These are phyloP conservation scores for Polytrichum commune DNA, from an alignment of 225 moss, liverwort and hornwort genomes.

Conservation along the genomic window DNA sequence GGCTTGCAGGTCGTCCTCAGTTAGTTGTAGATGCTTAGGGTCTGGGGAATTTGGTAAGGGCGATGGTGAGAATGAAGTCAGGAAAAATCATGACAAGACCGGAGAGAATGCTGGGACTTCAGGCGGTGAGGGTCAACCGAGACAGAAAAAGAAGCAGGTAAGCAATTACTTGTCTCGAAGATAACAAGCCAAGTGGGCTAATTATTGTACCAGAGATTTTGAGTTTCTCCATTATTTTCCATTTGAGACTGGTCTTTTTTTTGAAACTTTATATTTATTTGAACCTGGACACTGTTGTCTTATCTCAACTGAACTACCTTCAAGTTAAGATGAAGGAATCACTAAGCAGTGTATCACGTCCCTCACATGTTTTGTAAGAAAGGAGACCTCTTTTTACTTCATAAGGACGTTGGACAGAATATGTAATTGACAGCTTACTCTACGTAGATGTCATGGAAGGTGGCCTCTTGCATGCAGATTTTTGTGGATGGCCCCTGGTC, in stretches of 20 bases:
- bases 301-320: not conserved
- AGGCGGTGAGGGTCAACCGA: slow-evolving; percentile 58
- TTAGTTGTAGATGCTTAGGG: slow-evolving; percentile 30
- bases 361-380: not conserved
- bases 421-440: too few relatives aligned
- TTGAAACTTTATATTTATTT: too few relatives aligned
- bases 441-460: too few relatives aligned
- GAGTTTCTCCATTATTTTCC: too few relatives aligned
- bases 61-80: slow-evolving; percentile 28
- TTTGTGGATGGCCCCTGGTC: too few relatives aligned
- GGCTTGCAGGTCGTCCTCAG: slow-evolving; percentile 12
- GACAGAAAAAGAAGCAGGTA: slow-evolving; percentile 56
- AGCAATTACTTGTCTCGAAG: slow-evolving; percentile 4
- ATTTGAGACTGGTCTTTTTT: too few relatives aligned
- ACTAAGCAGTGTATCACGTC: not conserved
- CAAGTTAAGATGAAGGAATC: not conserved
- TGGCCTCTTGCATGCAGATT: too few relatives aligned
- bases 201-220: too few relatives aligned
- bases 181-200: not conserved
- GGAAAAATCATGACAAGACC: slow-evolving; percentile 42
- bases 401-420: too few relatives aligned
- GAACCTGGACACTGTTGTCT: not conserved
- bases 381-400: too few relatives aligned
- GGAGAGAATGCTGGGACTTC: slow-evolving; percentile 65
- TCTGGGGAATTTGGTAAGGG: slow-evolving; percentile 30